Evolutionary conservation across 139 green algal genomes (phyloP).

Genomic region (Chlamydomonas applanata): DNA sequence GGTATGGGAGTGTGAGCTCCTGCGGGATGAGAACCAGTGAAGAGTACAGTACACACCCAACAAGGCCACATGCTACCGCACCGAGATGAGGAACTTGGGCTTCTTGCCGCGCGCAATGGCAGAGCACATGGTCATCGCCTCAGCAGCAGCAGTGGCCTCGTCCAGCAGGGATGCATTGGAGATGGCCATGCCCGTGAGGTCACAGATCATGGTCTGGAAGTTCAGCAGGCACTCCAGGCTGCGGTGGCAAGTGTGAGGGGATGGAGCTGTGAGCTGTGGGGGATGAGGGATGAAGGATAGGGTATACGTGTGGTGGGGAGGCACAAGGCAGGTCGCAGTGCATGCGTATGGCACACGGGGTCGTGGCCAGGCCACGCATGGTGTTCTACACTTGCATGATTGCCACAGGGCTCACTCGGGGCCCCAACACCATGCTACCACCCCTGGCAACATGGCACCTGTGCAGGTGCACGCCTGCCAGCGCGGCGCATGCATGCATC

Average conservation of each 20-base stretch:
- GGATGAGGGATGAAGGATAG: no score
- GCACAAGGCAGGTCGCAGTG: no score
- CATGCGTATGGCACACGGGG: no score
- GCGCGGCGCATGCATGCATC: not conserved
- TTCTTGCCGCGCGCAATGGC: slow-evolving; percentile 95
- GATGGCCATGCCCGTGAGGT: slow-evolving; percentile 95
- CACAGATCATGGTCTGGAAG: slow-evolving; percentile 97
- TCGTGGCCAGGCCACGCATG: no score
- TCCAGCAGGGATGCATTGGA: slow-evolving; percentile 95
- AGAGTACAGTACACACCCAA: no score
- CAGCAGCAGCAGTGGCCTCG: slow-evolving; percentile 95
- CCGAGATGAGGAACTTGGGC: slow-evolving; percentile 92
- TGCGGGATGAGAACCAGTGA: no score
- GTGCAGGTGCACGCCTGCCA: no score
- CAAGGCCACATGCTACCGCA: slow-evolving; percentile 39
- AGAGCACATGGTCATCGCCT: slow-evolving; percentile 99
- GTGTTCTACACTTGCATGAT: not conserved
- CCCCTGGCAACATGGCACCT: not conserved
- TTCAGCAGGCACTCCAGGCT: slow-evolving; percentile 97
- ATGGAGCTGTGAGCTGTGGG: not conserved
- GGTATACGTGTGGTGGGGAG: no score
- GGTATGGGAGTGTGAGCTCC: no score
- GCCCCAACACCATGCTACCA: not conserved
- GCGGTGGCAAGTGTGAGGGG: not conserved
- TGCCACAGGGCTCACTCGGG: not conserved